Evolutionary conservation across 257 asterid genomes (phyloP).

Genomic region (Anisodus tanguticus): DNA sequence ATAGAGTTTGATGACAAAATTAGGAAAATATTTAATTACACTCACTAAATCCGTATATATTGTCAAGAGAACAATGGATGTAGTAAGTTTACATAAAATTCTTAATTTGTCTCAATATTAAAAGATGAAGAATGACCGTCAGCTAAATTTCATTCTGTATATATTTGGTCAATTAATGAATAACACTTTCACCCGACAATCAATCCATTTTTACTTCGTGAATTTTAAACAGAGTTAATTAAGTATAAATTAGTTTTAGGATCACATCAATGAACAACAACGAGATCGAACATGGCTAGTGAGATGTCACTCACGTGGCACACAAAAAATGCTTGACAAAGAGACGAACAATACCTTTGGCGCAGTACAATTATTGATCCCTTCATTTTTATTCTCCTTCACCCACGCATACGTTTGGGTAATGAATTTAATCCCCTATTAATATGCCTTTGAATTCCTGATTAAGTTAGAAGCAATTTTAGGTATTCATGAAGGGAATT

Average conservation of each 20-base stretch:
- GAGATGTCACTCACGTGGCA: slow-evolving; percentile 85
- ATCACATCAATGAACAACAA: slow-evolving; percentile 30
- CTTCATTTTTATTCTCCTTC: slow-evolving; percentile 35
- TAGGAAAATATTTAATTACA: not conserved
- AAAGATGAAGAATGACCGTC: not conserved
- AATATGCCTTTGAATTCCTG: not conserved
- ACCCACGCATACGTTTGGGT: slow-evolving; percentile 45
- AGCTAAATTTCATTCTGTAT: not conserved
- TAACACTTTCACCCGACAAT: not conserved
- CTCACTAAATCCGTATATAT: not conserved
- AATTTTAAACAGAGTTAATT: not conserved
- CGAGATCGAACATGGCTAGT: slow-evolving; percentile 47
- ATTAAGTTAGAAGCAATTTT: slow-evolving; percentile 39
- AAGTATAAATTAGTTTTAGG: slow-evolving; percentile 27
- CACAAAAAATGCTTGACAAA: slow-evolving; percentile 51
- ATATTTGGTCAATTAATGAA: not conserved
- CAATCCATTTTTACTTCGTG: not conserved
- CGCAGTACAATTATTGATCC: slow-evolving; percentile 43
- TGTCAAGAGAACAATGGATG: not conserved
- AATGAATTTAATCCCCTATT: slow-evolving; percentile 19
- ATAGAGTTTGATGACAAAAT: not conserved
- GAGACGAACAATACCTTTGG: slow-evolving; percentile 57
- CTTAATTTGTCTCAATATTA: not conserved
- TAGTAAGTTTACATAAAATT: no score
- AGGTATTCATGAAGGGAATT: slow-evolving; percentile 37